These are phyloP conservation scores for Pholiota microspora DNA, from an alignment of 768 basidiomycete species.

Conservation along the genomic window DNA sequence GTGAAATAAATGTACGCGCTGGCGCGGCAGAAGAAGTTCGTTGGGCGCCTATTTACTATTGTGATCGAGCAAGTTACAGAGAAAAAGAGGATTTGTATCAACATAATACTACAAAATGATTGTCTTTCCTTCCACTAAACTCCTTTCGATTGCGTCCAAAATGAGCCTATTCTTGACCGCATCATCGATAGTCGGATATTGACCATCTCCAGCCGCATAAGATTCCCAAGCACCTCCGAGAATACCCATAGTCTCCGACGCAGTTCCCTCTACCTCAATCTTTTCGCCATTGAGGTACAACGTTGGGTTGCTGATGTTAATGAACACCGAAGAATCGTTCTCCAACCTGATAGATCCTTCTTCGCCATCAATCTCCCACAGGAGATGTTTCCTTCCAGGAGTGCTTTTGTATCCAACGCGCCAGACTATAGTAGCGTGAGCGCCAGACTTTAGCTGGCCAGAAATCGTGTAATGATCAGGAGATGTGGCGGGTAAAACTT, in stretches of 20 bases:
- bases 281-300: slow-evolving; percentile 30
- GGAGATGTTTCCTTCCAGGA: slow-evolving; percentile 23
- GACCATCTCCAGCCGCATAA: slow-evolving; percentile 4
- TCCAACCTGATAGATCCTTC: slow-evolving; percentile 21
- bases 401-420: slow-evolving; percentile 20
- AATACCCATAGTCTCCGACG: not conserved
- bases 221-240: slow-evolving; percentile 1
- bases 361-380: slow-evolving; percentile 35
- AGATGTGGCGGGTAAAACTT: slow-evolving; percentile 16
- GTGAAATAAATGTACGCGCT: too few relatives aligned
- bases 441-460: slow-evolving; percentile 29
- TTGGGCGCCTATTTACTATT: too few relatives aligned
- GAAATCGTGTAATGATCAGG: slow-evolving; percentile 28
- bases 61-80: too few relatives aligned
- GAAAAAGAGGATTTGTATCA: too few relatives aligned
- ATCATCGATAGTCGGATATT: slow-evolving; percentile 14
- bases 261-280: slow-evolving; percentile 17
- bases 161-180: slow-evolving; percentile 7
- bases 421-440: slow-evolving; percentile 25
- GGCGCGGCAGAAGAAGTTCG: too few relatives aligned
- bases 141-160: slow-evolving; percentile 13
- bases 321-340: not conserved
- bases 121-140: slow-evolving; percentile 8
- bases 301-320: slow-evolving; percentile 20
- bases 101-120: not conserved